Evolutionary conservation across 306 rosid genomes (phyloP), one percentile per base, ranked within the genome.

Genomic region (Rosa persica): DNA sequence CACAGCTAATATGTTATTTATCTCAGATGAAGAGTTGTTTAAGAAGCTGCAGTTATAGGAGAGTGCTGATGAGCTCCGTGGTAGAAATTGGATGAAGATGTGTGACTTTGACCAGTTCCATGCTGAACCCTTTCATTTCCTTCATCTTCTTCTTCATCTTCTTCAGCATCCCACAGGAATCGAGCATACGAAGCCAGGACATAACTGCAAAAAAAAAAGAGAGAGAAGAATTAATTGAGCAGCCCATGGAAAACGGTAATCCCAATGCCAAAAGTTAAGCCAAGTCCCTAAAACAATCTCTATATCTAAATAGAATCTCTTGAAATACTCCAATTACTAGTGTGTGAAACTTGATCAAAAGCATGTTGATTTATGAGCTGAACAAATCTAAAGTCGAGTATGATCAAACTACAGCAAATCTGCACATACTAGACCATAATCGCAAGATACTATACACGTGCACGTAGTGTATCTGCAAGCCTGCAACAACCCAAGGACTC

Each of bases 151-250:
- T 69, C 80, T 69, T 86, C 93, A 74, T 87, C 90, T 5, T 84
- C 83, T 16, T 86, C 89, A 39, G 81, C 76, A 74, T 94, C 97
- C 97, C 96, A 94, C 27, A 92, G 96, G 80, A 93, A 93, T 0
- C 82, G 81, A 47, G 96, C 98, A 87, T 91, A 88, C 42, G 97
- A 89, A 77, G 94, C 98, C 9, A 88, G 22, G 15, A 89, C 89
- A 87, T 85, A 89, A 76, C 98, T 92, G 92, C 85, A 80, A 43
- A 82, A 5, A 30, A 82, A 5, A n/a, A n/a, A n/a, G n/a, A n/a
- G n/a, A 8, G 55, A 64, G 19, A 55, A 22, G 70, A 44, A 61
- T 58, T 25, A 20, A 58, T 25, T 76, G 2, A 74, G 72, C 75
- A 79, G 2, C 54, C 75, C 47, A 12, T 46, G 19, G 25, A 38